Evolutionary conservation across 495 filamentous ascomycete genomes (phyloP).

Genomic region (Aeminium ludgeri): DNA sequence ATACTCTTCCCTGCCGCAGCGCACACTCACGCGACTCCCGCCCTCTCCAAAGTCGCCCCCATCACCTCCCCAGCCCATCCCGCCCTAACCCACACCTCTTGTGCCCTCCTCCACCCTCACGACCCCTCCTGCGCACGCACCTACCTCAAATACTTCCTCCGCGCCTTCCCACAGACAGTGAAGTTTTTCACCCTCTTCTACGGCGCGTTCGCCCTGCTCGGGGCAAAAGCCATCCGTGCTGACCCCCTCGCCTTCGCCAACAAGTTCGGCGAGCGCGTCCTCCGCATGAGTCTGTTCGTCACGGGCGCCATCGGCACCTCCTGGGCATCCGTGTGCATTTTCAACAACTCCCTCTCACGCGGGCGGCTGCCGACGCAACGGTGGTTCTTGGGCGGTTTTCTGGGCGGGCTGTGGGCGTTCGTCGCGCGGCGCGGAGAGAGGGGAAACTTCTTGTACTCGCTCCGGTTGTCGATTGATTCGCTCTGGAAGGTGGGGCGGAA

Average conservation of each 20-base stretch:
- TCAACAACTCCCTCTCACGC: conserved; percentile 60
- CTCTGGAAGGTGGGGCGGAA: conserved; percentile 86
- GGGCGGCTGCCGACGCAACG: conserved; percentile 59
- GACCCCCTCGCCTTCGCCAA: conserved; percentile 50
- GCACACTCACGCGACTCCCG: conserved; percentile 33
- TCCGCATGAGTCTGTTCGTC: conserved; percentile 55
- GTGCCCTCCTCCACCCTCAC: conserved; percentile 77
- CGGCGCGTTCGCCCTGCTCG: conserved; percentile 48
- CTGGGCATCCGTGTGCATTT: conserved; percentile 79
- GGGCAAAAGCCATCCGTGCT: conserved; percentile 45
- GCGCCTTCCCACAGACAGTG: conserved; percentile 59
- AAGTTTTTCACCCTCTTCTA: conserved; percentile 59
- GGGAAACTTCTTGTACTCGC: conserved; percentile 51
- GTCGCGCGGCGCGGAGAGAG: conserved; percentile 46
- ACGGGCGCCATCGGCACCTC: conserved; percentile 61
- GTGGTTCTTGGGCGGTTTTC: conserved; percentile 73
- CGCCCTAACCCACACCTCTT: conserved; percentile 62
- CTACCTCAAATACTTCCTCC: conserved; percentile 66
- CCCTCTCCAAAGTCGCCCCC: conserved; percentile 52
- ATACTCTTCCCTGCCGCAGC: conserved; percentile 62
- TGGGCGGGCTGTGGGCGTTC: conserved; percentile 70
- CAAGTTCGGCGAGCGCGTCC: conserved; percentile 39
- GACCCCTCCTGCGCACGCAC: conserved; percentile 76
- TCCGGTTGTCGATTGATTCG: conserved; percentile 56
- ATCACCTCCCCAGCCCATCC: conserved; percentile 74